Percentiles rank a stretch among this genome's conserved stretches.
Conservation (phyloP, 495 filamentous ascomycete genomes). For the Neurospora sp. region DNA sequence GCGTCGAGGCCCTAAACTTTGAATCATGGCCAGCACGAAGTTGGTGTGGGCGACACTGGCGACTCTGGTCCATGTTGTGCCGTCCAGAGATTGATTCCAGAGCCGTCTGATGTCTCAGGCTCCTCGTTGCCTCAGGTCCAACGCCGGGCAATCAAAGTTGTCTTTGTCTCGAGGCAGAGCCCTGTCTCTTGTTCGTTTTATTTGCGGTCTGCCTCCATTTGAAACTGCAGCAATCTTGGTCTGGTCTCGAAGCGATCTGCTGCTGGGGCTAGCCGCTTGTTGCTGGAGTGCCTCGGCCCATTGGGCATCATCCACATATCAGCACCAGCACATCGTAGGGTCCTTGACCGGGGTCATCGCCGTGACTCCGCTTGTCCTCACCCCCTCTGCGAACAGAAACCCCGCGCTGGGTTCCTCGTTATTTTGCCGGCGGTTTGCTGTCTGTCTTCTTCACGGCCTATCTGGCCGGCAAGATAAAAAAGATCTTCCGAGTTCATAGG, state of each 20-base stretch:
- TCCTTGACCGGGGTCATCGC: neutral
- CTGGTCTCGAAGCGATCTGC: neutral
- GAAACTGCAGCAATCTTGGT: neutral
- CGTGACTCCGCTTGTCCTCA: neutral
- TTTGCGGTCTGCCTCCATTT: neutral
- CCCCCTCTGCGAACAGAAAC: neutral
- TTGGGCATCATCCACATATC: neutral
- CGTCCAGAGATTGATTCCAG: neutral
- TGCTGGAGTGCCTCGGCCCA: neutral
- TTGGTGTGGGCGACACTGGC: neutral
- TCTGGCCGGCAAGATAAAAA: neutral
- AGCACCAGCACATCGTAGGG: neutral
- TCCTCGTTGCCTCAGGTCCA: neutral
- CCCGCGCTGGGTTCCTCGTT: neutral
- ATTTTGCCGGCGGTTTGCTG: neutral
- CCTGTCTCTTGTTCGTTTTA: neutral
- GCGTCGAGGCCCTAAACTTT: neutral
- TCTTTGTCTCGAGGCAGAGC: neutral
- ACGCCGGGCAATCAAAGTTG: neutral
- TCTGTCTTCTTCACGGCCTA: neutral
- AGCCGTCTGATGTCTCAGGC: neutral
- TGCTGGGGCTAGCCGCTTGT: neutral
- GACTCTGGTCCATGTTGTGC: neutral
- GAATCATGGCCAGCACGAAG: neutral
- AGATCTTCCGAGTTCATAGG: neutral